Conservation (phyloP, 225 moss, liverwort and hornwort genomes). For the Ulota crispa region DNA sequence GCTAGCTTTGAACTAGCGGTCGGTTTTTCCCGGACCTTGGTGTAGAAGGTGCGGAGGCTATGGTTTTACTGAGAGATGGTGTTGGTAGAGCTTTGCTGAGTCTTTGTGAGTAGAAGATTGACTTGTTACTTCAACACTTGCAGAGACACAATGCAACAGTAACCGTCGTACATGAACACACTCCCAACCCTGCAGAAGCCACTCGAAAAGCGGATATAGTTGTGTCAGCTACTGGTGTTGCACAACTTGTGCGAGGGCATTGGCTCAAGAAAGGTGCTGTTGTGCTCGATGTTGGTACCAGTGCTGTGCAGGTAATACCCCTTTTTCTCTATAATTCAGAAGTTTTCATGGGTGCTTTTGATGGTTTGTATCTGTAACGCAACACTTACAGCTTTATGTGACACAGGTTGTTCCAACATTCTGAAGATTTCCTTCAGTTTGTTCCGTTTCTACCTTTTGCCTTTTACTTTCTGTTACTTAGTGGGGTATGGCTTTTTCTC, state of each 20-base stretch:
- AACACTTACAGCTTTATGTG: not conserved
- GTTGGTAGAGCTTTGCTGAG: not conserved
- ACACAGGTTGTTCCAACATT: not conserved
- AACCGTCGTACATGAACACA: constrained; percentile 72
- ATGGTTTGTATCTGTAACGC: not conserved
- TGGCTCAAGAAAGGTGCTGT: constrained; percentile 95
- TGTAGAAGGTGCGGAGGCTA: not conserved
- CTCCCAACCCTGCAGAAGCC: constrained; percentile 72
- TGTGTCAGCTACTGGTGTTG: constrained; percentile 85
- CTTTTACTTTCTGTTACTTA: not conserved
- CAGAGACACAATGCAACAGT: constrained; percentile 91
- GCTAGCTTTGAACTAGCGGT: no score
- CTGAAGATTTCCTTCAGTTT: not conserved
- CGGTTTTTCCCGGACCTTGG: no score
- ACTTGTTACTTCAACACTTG: constrained; percentile 8
- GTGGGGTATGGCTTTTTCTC: not conserved
- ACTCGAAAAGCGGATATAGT: constrained; percentile 80
- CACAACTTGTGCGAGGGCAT: constrained; percentile 79
- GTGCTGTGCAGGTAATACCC: constrained; percentile 56
- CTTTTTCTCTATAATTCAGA: not conserved
- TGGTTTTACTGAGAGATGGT: not conserved
- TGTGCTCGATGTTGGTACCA: constrained; percentile 93
- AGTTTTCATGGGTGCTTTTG: constrained; percentile 4
- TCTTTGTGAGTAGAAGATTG: not conserved
- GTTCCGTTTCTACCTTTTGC: not conserved